A percentile compares a stretch with the other conserved stretches of the same genome.
phyloP scores from a whole-genome alignment of 352 stramenopile genomes.

The Phytophthora vignae region DNA sequence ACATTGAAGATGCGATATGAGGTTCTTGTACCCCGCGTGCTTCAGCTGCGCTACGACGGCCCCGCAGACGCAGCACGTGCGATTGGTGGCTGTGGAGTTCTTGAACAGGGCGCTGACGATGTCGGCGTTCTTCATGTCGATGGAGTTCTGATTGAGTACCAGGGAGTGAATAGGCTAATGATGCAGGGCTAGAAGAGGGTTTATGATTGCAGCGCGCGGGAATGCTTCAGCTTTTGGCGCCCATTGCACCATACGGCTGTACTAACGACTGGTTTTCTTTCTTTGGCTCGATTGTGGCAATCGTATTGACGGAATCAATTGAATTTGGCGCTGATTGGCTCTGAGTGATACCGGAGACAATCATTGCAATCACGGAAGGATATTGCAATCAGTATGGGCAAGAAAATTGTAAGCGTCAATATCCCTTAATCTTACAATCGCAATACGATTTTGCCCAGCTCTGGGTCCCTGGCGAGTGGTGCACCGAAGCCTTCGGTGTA shows the following conservation, averaged over 20 bases:
- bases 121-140: background rate
- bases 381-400: background rate
- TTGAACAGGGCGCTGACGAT: conserved; percentile 2
- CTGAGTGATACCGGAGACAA: background rate
- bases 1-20: background rate
- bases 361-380: background rate
- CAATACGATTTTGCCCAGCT: background rate
- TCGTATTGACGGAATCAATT: too few species aligned
- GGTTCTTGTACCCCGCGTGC: background rate
- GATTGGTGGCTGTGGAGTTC: background rate
- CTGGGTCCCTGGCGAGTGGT: too few species aligned
- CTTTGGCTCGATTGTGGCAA: too few species aligned
- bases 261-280: too few species aligned
- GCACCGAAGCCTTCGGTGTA: too few species aligned
- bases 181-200: too few species aligned
- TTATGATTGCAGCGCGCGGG: too few species aligned
- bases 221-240: too few species aligned
- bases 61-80: background rate
- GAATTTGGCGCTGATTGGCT: too few species aligned
- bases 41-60: conserved; percentile 2
- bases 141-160: too few species aligned
- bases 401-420: background rate
- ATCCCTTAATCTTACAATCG: background rate
- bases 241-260: too few species aligned
- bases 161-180: too few species aligned